phyloP scores from a whole-genome alignment of 163 green algal species.

The Smithsoniella earleae region DNA sequence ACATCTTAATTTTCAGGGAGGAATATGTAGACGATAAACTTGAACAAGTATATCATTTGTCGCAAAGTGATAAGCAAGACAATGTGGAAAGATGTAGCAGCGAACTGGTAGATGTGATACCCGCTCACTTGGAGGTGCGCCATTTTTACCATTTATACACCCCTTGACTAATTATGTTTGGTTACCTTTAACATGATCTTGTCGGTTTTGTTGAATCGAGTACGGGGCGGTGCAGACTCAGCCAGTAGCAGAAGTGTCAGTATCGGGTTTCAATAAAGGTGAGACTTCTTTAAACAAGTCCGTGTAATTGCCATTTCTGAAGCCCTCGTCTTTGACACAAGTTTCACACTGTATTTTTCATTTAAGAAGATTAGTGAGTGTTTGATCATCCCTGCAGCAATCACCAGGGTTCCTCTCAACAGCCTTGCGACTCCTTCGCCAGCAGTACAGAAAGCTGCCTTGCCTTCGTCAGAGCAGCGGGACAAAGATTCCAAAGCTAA shows the following conservation, averaged over 20 bases:
- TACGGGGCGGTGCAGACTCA: slow-evolving; percentile 7
- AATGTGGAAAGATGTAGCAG: not conserved
- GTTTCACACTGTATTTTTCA: not conserved
- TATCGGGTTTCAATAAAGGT: slow-evolving; percentile 25
- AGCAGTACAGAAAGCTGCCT: too few relatives aligned
- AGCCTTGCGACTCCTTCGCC: not conserved
- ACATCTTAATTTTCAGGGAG: not conserved
- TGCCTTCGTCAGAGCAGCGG: not conserved
- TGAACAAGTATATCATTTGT: not conserved
- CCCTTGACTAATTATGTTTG: not conserved
- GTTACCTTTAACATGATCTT: not conserved
- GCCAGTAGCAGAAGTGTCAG: slow-evolving; percentile 15
- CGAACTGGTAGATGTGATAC: not conserved
- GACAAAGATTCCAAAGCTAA: not conserved
- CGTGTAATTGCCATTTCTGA: not conserved
- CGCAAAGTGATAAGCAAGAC: not conserved
- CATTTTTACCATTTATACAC: not conserved
- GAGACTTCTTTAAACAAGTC: not conserved
- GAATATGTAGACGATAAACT: not conserved
- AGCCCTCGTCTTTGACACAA: not conserved
- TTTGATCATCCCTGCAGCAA: not conserved
- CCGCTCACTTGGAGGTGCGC: not conserved
- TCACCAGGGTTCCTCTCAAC: slow-evolving; percentile 26
- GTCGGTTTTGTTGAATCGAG: not conserved
- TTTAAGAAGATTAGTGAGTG: not conserved